phyloP scores from a whole-genome alignment of 1,284 basidiomycete species.

The Cutaneotrichosporon curvatum region DNA sequence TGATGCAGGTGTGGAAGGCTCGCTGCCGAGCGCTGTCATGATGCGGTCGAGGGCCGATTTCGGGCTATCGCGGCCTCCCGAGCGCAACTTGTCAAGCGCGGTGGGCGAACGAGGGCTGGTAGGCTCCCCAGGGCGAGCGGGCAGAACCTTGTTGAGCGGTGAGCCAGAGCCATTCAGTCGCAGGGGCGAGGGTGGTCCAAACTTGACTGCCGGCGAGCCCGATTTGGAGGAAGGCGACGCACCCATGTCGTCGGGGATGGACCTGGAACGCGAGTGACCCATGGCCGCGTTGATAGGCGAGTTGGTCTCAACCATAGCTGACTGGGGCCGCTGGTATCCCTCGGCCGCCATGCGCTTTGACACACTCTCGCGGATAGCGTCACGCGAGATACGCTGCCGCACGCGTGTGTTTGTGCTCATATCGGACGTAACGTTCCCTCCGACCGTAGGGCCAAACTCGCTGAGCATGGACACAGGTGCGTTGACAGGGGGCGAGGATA shows the following conservation, averaged over 20 bases:
- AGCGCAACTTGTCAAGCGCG: slow-evolving; percentile 4
- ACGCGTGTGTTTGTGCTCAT: slow-evolving; percentile 28
- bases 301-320: slow-evolving; percentile 3
- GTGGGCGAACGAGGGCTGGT: not conserved
- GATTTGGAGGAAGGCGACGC: not conserved
- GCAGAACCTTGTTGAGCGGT: slow-evolving; percentile 1
- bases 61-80: slow-evolving; percentile 20
- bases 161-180: not conserved
- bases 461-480: not conserved
- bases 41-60: slow-evolving; percentile 40
- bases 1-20: not conserved
- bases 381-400: slow-evolving; percentile 44
- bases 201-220: not conserved
- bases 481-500: slow-evolving; percentile 7
- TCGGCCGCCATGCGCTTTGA: slow-evolving; percentile 36
- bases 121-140: not conserved
- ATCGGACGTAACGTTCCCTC: slow-evolving; percentile 2
- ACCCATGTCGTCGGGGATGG: not conserved
- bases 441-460: slow-evolving; percentile 10
- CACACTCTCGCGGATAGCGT: slow-evolving; percentile 42
- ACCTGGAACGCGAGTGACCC: not conserved
- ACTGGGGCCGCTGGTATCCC: slow-evolving; percentile 15
- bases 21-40: slow-evolving; percentile 12
- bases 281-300: not conserved
- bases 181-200: slow-evolving; percentile 2